phyloP scores from a whole-genome alignment of 805 yeast species.

The Maudiozyma saulgeensis region DNA sequence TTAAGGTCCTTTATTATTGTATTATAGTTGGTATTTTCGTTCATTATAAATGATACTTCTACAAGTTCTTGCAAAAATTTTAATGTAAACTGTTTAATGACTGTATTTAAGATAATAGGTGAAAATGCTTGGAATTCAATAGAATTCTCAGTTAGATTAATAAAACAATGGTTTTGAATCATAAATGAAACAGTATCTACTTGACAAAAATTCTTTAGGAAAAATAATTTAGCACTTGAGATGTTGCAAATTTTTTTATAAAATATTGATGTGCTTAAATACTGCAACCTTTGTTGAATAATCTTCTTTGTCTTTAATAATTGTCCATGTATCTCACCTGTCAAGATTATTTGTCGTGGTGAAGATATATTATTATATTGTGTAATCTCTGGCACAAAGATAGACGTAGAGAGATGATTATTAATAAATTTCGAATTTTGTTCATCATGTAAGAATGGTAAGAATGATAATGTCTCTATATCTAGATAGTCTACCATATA shows the following conservation, averaged over 20 bases:
- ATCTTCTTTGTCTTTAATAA: conserved; percentile 14
- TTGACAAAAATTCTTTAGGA: conserved; percentile 12
- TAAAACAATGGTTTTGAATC: conserved; percentile 20
- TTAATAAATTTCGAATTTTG: conserved; percentile 14
- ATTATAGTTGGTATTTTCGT: not conserved
- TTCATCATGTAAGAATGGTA: conserved; percentile 18
- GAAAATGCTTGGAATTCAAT: conserved; percentile 21
- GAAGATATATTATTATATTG: not conserved
- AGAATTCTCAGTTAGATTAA: conserved; percentile 16
- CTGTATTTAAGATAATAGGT: conserved; percentile 12
- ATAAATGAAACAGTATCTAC: conserved; percentile 18
- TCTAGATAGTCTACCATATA: conserved; percentile 14
- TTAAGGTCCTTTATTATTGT: not conserved
- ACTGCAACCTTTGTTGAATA: conserved; percentile 8
- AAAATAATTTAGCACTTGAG: conserved; percentile 19
- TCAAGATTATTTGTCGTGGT: conserved; percentile 12
- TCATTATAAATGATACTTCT: conserved; percentile 10
- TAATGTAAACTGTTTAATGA: conserved; percentile 19
- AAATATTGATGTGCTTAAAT: conserved; percentile 5
- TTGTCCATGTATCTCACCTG: conserved; percentile 14
- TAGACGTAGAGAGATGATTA: not conserved
- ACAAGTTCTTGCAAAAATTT: conserved; percentile 20
- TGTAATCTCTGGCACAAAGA: not conserved
- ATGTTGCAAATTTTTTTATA: conserved; percentile 14
- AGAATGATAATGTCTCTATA: conserved; percentile 14